phyloP scores from a whole-genome alignment of 768 basidiomycete species.

The Lactarius sanguifluus region DNA sequence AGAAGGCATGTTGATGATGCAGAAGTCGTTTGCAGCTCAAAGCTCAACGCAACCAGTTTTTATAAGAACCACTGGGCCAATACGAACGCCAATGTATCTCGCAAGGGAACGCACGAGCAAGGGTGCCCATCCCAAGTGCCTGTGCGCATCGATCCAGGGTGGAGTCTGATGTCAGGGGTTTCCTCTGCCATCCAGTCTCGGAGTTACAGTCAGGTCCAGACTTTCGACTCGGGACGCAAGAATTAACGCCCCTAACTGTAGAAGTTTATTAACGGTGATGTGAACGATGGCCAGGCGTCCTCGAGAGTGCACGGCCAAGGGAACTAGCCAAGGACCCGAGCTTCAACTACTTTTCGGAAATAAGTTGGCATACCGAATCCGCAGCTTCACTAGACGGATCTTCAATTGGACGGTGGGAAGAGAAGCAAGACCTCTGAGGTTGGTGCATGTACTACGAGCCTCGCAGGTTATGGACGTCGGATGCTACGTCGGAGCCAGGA shows the following conservation, averaged over 20 bases:
- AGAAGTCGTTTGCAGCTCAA: constrained; percentile 1
- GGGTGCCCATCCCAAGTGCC: constrained; percentile 5
- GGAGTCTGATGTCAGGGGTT: constrained; percentile 15
- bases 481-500: constrained; percentile 26
- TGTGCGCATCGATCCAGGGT: constrained; percentile 17
- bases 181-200: constrained; percentile 9
- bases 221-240: constrained; percentile 2
- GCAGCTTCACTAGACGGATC: constrained; percentile 17
- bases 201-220: constrained; percentile 12
- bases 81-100: neutral
- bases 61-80: constrained; percentile 15
- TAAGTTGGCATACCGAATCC: constrained; percentile 16
- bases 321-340: constrained; percentile 14
- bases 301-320: constrained; percentile 14
- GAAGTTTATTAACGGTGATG: constrained; percentile 17
- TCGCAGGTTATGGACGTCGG: constrained; percentile 24
- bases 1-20: constrained; percentile 21
- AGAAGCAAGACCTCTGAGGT: constrained; percentile 16
- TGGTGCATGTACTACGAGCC: constrained; percentile 19
- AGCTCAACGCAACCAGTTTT: constrained; percentile 9
- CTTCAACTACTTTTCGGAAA: constrained; percentile 15
- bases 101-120: constrained; percentile 8
- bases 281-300: constrained; percentile 15
- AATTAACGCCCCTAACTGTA: constrained; percentile 23
- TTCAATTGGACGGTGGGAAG: constrained; percentile 10